A percentile compares a stretch with the other conserved stretches of the same genome.
Conservation (phyloP, 2,329 filamentous ascomycete species). For the Fusarium heterosporum region DNA sequence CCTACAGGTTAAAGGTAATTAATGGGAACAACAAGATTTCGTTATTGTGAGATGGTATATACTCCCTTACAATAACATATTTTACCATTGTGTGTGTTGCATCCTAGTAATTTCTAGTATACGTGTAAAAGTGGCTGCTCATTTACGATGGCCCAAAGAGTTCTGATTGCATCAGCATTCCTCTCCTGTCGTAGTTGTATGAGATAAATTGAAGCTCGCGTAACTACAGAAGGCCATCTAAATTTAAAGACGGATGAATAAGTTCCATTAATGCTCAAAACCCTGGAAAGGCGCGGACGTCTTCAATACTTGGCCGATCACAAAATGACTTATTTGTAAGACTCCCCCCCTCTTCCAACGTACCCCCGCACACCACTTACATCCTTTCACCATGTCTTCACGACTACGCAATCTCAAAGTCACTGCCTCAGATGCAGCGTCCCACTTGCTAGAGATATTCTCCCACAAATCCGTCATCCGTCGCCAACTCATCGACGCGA, state of each 20-base stretch:
- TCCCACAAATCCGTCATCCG: conserved; percentile 45
- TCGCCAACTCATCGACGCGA: conserved; percentile 67
- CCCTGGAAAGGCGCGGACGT: background rate
- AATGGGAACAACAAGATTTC: no score
- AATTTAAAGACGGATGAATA: no score
- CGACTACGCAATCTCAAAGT: conserved; percentile 32
- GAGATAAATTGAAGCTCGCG: background rate
- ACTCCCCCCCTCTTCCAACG: conserved; percentile 8
- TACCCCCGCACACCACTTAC: conserved; percentile 17
- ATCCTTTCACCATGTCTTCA: conserved; percentile 18
- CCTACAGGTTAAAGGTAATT: no score
- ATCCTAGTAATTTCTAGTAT: no score
- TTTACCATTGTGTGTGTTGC: no score
- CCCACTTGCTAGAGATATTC: conserved; percentile 50
- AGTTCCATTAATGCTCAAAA: background rate
- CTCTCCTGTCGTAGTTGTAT: background rate
- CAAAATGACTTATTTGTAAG: no score
- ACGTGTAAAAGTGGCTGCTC: no score
- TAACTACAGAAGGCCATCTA: background rate
- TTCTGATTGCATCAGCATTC: background rate
- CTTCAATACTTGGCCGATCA: background rate
- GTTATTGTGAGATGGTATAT: no score
- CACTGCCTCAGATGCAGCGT: conserved; percentile 49
- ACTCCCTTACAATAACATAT: no score
- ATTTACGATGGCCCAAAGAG: background rate